Percentiles rank a stretch among this genome's conserved stretches.
phyloP scores from a whole-genome alignment of 164 flowering plant genomes.

The Annona squamosa region DNA sequence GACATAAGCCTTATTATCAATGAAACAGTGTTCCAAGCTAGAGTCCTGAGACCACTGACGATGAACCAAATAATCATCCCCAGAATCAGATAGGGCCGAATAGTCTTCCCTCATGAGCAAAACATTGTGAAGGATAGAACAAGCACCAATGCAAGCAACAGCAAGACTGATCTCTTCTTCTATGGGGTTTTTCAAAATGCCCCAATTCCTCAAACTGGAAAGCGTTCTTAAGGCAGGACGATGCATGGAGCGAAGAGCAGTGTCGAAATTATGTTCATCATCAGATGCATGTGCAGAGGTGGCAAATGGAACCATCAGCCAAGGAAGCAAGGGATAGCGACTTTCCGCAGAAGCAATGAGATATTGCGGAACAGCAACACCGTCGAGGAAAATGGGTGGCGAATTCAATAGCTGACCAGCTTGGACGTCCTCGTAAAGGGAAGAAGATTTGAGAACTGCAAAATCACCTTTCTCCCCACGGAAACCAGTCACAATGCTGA shows the following conservation, averaged over 20 bases:
- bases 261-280: slow-evolving; percentile 50
- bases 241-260: slow-evolving; percentile 24
- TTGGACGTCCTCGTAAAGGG: slow-evolving; percentile 49
- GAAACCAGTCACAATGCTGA: slow-evolving; percentile 65
- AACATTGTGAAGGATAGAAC: slow-evolving; percentile 78
- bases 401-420: slow-evolving; percentile 36
- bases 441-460: slow-evolving; percentile 39
- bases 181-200: slow-evolving; percentile 51
- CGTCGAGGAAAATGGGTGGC: slow-evolving; percentile 22
- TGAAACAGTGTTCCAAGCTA: slow-evolving; percentile 22
- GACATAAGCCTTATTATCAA: slow-evolving; percentile 23
- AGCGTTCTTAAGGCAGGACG: slow-evolving; percentile 35
- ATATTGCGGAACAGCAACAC: slow-evolving; percentile 45
- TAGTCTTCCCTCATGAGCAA: slow-evolving; percentile 72
- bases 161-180: slow-evolving; percentile 52
- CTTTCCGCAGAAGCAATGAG: slow-evolving; percentile 41
- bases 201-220: slow-evolving; percentile 72
- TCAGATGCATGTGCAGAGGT: slow-evolving; percentile 29
- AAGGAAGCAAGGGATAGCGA: slow-evolving; percentile 72
- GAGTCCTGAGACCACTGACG: slow-evolving; percentile 24
- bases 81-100: slow-evolving; percentile 36
- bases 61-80: slow-evolving; percentile 22
- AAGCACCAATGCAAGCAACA: slow-evolving; percentile 70
- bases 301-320: slow-evolving; percentile 61
- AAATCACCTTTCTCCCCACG: slow-evolving; percentile 45